phyloP scores from a whole-genome alignment of 1,284 basidiomycete genomes.

The Pyrrhoderma lamaoense region DNA sequence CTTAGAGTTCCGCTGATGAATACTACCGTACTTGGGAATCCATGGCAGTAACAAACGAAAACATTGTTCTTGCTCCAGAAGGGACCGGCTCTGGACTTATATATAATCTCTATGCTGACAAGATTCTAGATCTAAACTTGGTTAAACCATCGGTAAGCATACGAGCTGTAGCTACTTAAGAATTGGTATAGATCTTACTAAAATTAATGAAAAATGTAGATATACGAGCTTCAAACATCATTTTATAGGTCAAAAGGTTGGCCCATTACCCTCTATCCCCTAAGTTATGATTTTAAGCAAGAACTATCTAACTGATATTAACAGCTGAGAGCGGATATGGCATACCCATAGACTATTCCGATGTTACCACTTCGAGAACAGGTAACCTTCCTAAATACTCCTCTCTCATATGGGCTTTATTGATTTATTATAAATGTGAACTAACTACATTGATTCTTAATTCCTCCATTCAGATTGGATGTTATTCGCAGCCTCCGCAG shows the following conservation, averaged over 20 bases:
- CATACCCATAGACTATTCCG: slow-evolving; percentile 4
- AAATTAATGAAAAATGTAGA: not conserved
- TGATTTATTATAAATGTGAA: not conserved
- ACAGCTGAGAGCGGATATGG: not conserved
- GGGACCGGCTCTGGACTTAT: slow-evolving; percentile 27
- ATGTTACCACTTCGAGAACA: not conserved
- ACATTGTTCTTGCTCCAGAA: slow-evolving; percentile 26
- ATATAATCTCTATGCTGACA: slow-evolving; percentile 45
- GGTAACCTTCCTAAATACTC: slow-evolving; percentile 16
- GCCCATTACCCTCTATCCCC: not conserved
- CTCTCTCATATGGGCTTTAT: not conserved
- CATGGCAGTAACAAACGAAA: not conserved
- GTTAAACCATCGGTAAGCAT: slow-evolving; percentile 12
- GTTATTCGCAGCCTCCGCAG: slow-evolving; percentile 31
- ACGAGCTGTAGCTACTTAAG: no score
- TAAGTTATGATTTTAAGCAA: not conserved
- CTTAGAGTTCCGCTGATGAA: slow-evolving; percentile 4
- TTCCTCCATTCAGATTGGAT: slow-evolving; percentile 32
- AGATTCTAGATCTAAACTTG: slow-evolving; percentile 26
- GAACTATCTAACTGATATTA: not conserved
- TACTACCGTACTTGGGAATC: slow-evolving; percentile 7
- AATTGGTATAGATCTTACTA: no score
- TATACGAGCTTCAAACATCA: slow-evolving; percentile 11
- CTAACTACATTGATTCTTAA: slow-evolving; percentile 1
- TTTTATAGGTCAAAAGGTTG: slow-evolving; percentile 2